Conservation (phyloP, 2,329 filamentous ascomycete genomes). For the Alternaria sp. region DNA sequence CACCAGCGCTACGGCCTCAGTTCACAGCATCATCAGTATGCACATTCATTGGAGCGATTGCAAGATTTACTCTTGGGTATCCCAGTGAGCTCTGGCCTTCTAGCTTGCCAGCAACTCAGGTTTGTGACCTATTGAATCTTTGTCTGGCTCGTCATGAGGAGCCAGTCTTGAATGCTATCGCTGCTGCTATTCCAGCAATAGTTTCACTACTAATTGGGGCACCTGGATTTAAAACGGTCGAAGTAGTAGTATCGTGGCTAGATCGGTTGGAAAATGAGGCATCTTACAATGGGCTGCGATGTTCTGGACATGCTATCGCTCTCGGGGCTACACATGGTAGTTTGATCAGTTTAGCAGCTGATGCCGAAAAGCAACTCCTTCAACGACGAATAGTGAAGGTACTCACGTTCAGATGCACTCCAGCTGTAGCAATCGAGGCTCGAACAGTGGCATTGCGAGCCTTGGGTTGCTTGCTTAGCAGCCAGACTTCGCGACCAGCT, state of each 20-base stretch:
- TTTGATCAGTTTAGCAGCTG: conserved; percentile 8
- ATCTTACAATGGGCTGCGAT: conserved; percentile 51
- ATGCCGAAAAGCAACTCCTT: conserved; percentile 9
- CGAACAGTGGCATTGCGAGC: conserved; percentile 54
- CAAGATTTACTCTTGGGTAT: conserved; percentile 22
- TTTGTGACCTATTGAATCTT: conserved; percentile 39
- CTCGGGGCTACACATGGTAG: conserved; percentile 51
- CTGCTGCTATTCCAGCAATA: conserved; percentile 30
- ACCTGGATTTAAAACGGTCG: conserved; percentile 17
- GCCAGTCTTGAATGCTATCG: conserved; percentile 42
- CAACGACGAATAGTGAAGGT: conserved; percentile 43
- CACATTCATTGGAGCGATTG: conserved; percentile 58
- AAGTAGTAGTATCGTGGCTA: conserved; percentile 42
- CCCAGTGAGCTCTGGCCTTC: conserved; percentile 9
- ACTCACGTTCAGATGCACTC: conserved; percentile 49
- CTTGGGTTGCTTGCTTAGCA: conserved; percentile 46
- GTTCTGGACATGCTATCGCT: conserved; percentile 55
- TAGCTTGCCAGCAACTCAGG: conserved; percentile 23
- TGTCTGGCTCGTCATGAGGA: conserved; percentile 49
- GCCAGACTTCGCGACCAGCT: background rate
- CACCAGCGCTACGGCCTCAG: conserved; percentile 65
- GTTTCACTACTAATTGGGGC: conserved; percentile 28
- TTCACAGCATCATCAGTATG: conserved; percentile 69
- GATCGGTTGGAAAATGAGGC: conserved; percentile 44
- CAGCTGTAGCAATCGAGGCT: conserved; percentile 53